A percentile compares a stretch with the other conserved stretches of the same genome.
Evolutionary conservation across 805 yeast species (phyloP).

Genomic region (Barnettozyma populi): DNA sequence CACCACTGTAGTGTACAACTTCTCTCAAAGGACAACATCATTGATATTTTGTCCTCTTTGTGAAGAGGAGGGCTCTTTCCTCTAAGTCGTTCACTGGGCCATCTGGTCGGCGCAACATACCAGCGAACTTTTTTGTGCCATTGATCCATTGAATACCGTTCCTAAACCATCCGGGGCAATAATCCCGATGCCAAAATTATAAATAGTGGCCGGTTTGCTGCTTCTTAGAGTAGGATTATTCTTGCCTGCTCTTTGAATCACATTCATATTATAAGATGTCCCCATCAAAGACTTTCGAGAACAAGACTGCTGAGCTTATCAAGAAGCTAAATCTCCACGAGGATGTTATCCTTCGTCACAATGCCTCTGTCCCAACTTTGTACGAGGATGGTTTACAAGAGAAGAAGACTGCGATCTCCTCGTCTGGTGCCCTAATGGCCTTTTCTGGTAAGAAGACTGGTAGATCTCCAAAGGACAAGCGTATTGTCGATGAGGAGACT

Average conservation of each 20-base stretch:
- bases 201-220: slow-evolving; percentile 4
- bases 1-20: too few relatives aligned
- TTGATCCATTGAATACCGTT: slow-evolving; percentile 1
- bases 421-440: slow-evolving; percentile 93
- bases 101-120: neutral
- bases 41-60: too few relatives aligned
- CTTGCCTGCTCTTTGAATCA: slow-evolving; percentile 2
- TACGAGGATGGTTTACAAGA: slow-evolving; percentile 94
- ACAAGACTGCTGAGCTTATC: slow-evolving; percentile 19
- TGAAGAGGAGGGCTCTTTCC: neutral
- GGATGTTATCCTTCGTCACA: slow-evolving; percentile 73
- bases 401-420: slow-evolving; percentile 83
- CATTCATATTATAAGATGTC: slow-evolving; percentile 16
- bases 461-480: slow-evolving; percentile 96
- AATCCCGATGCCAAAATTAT: slow-evolving; percentile 3
- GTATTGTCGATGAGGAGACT: slow-evolving; percentile 92
- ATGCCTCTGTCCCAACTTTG: slow-evolving; percentile 86
- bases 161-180: slow-evolving; percentile 10
- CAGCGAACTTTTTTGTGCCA: neutral
- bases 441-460: slow-evolving; percentile 96
- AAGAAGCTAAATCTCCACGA: slow-evolving; percentile 43
- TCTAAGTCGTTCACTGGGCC: neutral
- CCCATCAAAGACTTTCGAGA: slow-evolving; percentile 21
- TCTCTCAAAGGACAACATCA: too few relatives aligned
- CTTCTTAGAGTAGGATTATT: slow-evolving; percentile 1